These are phyloP conservation scores for Agaricus blazei DNA, from an alignment of 768 basidiomycete genomes.

Conservation along the genomic window DNA sequence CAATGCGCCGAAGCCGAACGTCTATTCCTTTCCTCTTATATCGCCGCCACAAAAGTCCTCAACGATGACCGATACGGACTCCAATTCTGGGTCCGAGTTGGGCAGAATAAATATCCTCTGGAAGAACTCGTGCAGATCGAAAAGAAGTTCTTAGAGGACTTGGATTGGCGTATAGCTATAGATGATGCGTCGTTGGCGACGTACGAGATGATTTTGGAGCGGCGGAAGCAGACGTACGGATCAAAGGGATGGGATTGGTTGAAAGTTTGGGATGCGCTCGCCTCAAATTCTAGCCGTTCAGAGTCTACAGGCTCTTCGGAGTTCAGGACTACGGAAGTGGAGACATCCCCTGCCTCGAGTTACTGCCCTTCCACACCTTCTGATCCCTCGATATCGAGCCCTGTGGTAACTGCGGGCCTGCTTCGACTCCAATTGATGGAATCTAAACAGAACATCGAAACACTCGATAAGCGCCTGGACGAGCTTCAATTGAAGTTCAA, in stretches of 20 bases:
- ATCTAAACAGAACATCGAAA: slow-evolving; percentile 3
- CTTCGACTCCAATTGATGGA: slow-evolving; percentile 1
- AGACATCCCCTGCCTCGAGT: not conserved
- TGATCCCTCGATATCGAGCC: not conserved
- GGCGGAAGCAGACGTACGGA: slow-evolving; percentile 1
- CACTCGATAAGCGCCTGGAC: slow-evolving; percentile 2
- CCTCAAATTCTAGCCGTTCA: not conserved
- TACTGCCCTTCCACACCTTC: not conserved
- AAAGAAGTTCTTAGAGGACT: slow-evolving; percentile 5
- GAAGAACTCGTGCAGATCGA: slow-evolving; percentile 4
- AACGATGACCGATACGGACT: slow-evolving; percentile 5
- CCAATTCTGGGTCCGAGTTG: slow-evolving; percentile 7
- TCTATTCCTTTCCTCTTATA: slow-evolving; percentile 8
- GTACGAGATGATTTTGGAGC: slow-evolving; percentile 1
- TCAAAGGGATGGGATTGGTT: not conserved
- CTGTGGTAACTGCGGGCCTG: not conserved
- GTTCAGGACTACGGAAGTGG: not conserved
- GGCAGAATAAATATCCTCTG: slow-evolving; percentile 7
- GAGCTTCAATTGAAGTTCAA: slow-evolving; percentile 4
- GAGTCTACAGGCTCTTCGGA: not conserved
- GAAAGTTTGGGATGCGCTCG: not conserved
- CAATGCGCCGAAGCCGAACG: slow-evolving; percentile 4
- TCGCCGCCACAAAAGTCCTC: slow-evolving; percentile 8
- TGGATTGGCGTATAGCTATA: slow-evolving; percentile 5
- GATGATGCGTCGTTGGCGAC: slow-evolving; percentile 9